Conservation (phyloP, 257 asterid species). For the Solanum appendiculatum region DNA sequence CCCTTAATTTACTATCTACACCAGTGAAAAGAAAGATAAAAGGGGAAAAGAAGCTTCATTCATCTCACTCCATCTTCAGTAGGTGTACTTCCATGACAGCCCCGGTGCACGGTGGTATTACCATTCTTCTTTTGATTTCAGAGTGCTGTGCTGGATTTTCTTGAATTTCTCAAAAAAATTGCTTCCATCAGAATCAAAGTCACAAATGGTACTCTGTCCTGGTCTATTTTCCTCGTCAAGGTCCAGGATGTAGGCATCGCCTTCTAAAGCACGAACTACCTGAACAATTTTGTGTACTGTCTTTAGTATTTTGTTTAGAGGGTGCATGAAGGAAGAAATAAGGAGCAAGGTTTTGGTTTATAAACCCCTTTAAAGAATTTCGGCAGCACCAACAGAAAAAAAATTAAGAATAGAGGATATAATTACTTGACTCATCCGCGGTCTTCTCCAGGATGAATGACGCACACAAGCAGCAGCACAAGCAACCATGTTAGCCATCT, state of each 20-base stretch:
- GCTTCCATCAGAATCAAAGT: not conserved
- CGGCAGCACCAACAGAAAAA: not conserved
- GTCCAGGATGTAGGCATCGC: not conserved
- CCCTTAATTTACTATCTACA: not conserved
- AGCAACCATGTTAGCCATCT: conserved; percentile 13
- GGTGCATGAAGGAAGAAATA: not conserved
- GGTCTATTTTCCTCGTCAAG: conserved; percentile 7
- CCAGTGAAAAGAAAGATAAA: not conserved
- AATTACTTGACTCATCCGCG: conserved; percentile 14
- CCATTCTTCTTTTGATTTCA: not conserved
- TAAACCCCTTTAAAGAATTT: not conserved
- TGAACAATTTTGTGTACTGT: not conserved
- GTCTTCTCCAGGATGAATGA: conserved; percentile 5
- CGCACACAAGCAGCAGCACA: conserved; percentile 22
- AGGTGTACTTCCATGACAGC: not conserved
- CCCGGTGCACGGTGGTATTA: not conserved
- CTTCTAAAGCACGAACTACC: conserved; percentile 18
- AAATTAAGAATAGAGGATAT: not conserved
- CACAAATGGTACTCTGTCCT: conserved; percentile 6
- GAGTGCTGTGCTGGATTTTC: not conserved
- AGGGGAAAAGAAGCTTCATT: not conserved
- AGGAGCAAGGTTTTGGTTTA: not conserved
- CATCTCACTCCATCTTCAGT: not conserved
- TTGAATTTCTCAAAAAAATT: not conserved
- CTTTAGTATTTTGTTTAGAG: not conserved